Base-by-base conservation (phyloP, 148 eudicot genomes). In the Cornus suecica region DNA sequence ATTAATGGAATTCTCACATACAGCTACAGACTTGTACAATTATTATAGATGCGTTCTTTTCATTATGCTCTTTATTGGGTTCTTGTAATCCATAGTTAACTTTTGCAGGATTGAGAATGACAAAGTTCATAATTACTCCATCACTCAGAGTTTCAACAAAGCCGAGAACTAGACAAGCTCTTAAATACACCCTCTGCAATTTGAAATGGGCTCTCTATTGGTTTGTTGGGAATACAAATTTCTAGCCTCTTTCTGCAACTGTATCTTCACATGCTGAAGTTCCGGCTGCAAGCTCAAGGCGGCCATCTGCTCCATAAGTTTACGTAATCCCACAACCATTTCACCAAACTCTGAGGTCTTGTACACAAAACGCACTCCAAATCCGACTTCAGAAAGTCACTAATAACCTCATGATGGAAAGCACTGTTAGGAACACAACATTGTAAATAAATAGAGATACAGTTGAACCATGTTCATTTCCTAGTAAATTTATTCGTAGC, bases 131-230 rank as follows among this genome's bases (percentile, higher is more conserved):
- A 90, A 75, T 60, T 88, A 86, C 83, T 91, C 99, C 10, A 96
- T 96, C 62, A 96, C 97, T 26, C 99, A 95, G 81, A 96, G 98
- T 84, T 96, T 96, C 82, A 96, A 93, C 81, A 93, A 96, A 77
- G 93, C 82, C 41, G 99, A 96, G 83, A 87, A 86, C 82, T 93
- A 98, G 99, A 96, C 99, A 10, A 89, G 98, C 99, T 80, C 94
- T 96, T 69, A 96, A 93, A 80, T 93, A 96, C 85, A 96, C 97
- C 8, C 92, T 96, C 27, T 96, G 99, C 84, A 86, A 93, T 80
- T 80, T 96, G 82, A 96, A 96, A 78, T 96, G 99, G 99, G 99
- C 90, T 20, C 97, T 96, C 29, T 96, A 86, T 79, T 96, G 99
- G 99, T 96, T 96, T 79, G 91, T 96, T 10, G 97, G 97, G 23